Percentiles rank a stretch among this genome's conserved stretches.
Evolutionary conservation across 1,139 yeast species (phyloP).

Genomic region (Kazachstania sp.): DNA sequence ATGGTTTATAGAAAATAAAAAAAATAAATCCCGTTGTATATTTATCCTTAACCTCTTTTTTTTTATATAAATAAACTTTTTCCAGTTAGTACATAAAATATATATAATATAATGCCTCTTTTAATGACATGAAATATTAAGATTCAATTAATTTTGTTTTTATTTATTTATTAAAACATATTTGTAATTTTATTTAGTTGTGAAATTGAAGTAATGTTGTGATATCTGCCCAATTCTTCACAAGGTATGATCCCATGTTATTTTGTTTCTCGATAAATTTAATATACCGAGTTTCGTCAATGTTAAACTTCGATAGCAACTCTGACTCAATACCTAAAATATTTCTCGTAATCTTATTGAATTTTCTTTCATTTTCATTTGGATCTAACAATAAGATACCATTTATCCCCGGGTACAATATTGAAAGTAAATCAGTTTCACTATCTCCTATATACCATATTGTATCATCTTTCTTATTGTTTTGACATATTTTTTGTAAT

Average conservation of each 20-base stretch:
- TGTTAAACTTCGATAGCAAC: slow-evolving; percentile 4
- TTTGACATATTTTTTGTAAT: background rate
- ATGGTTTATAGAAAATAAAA: background rate
- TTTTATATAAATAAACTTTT: background rate
- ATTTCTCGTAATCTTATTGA: slow-evolving; percentile 11
- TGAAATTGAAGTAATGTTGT: background rate
- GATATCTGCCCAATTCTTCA: slow-evolving; percentile 17
- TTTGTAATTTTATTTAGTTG: background rate
- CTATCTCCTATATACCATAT: slow-evolving; percentile 31
- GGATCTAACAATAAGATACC: slow-evolving; percentile 24
- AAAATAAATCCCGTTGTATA: background rate
- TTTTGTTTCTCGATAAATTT: slow-evolving; percentile 9
- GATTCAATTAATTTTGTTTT: background rate
- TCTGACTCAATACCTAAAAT: slow-evolving; percentile 12
- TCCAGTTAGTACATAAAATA: background rate
- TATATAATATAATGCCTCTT: slow-evolving; percentile 2
- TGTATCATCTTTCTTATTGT: background rate
- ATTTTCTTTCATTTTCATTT: slow-evolving; percentile 22
- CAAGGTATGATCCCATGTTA: slow-evolving; percentile 11
- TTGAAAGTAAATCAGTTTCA: slow-evolving; percentile 25
- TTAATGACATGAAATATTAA: slow-evolving; percentile 2
- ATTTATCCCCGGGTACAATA: slow-evolving; percentile 23
- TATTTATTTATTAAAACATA: background rate
- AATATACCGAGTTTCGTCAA: background rate
- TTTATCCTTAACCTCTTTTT: background rate